phyloP scores from a whole-genome alignment of 1,284 basidiomycete species.

The Cystobasidium sp. region DNA sequence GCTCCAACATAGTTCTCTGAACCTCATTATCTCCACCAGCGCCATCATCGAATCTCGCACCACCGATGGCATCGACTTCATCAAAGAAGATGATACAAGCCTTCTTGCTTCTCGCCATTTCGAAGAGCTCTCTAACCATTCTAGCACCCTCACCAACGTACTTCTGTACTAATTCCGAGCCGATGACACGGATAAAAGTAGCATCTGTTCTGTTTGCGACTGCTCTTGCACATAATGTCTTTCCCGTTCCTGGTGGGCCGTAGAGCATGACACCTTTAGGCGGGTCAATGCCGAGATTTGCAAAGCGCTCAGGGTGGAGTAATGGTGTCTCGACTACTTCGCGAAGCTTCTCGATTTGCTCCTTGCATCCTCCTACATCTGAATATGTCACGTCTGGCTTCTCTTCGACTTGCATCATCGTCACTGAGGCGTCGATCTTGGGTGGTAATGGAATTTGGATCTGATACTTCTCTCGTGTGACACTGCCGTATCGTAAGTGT shows the following conservation, averaged over 20 bases:
- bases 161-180: slow-evolving; percentile 98
- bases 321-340: slow-evolving; percentile 99
- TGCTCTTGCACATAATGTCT: slow-evolving; percentile 96
- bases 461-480: slow-evolving; percentile 82
- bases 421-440: slow-evolving; percentile 98
- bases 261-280: slow-evolving; percentile 97
- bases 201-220: slow-evolving; percentile 99
- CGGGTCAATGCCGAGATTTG: slow-evolving; percentile 97
- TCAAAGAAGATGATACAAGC: slow-evolving; percentile 99
- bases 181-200: slow-evolving; percentile 98
- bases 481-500: too few relatives aligned
- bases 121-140: slow-evolving; percentile 98
- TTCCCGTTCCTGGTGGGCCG: slow-evolving; percentile 95
- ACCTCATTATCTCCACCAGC: slow-evolving; percentile 99
- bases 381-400: slow-evolving; percentile 99
- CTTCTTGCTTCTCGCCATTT: slow-evolving; percentile 98
- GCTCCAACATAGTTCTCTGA: slow-evolving; percentile 98
- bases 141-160: slow-evolving; percentile 99
- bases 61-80: slow-evolving; percentile 96
- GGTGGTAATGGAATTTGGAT: slow-evolving; percentile 99
- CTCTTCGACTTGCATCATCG: slow-evolving; percentile 99
- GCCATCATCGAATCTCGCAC: slow-evolving; percentile 98
- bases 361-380: slow-evolving; percentile 98
- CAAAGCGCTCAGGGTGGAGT: slow-evolving; percentile 94
- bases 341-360: slow-evolving; percentile 98